These are phyloP conservation scores for Nyssa sinensis DNA, from an alignment of 148 eudicot species.

Conservation along the genomic window DNA sequence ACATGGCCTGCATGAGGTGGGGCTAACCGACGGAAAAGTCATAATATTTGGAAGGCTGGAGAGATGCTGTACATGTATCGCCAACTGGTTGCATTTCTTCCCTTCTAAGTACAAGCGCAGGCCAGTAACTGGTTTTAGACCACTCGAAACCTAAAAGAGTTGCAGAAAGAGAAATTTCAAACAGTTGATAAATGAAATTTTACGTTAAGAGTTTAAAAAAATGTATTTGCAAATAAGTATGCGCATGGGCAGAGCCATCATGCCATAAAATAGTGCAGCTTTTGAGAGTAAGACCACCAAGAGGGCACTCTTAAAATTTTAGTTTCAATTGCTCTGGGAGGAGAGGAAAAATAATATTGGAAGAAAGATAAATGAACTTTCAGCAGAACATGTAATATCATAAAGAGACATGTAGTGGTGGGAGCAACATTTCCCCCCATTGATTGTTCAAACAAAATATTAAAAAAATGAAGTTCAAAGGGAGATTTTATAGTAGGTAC, in stretches of 20 bases:
- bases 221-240: not conserved
- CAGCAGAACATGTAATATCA: too few relatives aligned
- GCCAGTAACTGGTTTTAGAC: slow-evolving; percentile 73
- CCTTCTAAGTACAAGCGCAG: slow-evolving; percentile 89
- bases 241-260: not conserved
- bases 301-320: not conserved
- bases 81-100: slow-evolving; percentile 73
- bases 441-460: too few relatives aligned
- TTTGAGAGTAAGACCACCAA: not conserved
- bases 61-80: slow-evolving; percentile 90
- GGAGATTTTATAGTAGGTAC: too few relatives aligned
- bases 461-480: too few relatives aligned
- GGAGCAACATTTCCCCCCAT: too few relatives aligned
- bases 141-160: slow-evolving; percentile 56
- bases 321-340: too few relatives aligned
- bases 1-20: slow-evolving; percentile 25
- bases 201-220: not conserved
- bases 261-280: not conserved
- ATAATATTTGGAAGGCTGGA: slow-evolving; percentile 77
- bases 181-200: not conserved
- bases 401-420: too few relatives aligned
- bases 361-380: too few relatives aligned
- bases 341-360: too few relatives aligned
- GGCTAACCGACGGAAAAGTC: slow-evolving; percentile 35
- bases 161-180: slow-evolving; percentile 1